Percentiles rank a stretch among this genome's conserved stretches.
Evolutionary conservation across 164 flowering plant species (phyloP).

Genomic region (Umbellularia californica): DNA sequence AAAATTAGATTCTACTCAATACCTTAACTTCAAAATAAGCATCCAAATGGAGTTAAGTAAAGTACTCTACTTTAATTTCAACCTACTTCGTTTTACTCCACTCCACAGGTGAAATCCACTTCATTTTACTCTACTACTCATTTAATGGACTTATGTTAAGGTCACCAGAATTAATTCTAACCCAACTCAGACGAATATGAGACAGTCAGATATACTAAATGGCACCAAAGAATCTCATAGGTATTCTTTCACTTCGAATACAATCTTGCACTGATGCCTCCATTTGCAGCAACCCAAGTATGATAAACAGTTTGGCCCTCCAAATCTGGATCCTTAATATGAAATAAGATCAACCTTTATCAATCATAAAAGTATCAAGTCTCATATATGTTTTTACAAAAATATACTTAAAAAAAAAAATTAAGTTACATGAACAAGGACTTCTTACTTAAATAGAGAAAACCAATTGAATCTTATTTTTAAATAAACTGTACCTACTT

Average conservation of each 20-base stretch:
- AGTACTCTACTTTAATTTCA: too few species aligned
- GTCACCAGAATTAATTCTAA: too few species aligned
- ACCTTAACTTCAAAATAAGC: too few species aligned
- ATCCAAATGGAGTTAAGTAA: too few species aligned
- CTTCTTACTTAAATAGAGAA: background rate
- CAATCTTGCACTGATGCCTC: conserved; percentile 41
- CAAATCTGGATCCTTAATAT: conserved; percentile 83
- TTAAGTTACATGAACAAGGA: background rate
- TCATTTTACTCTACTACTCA: too few species aligned
- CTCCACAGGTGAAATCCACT: too few species aligned
- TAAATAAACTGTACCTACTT: background rate
- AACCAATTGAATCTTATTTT: background rate
- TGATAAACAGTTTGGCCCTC: conserved; percentile 43
- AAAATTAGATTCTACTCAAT: too few species aligned
- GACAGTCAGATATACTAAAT: too few species aligned
- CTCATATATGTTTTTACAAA: background rate
- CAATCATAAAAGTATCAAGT: background rate
- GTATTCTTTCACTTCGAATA: background rate
- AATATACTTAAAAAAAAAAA: background rate
- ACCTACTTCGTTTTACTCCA: too few species aligned
- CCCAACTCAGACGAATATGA: too few species aligned
- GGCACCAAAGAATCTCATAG: too few species aligned
- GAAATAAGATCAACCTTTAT: conserved; percentile 16
- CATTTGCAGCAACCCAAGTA: conserved; percentile 38
- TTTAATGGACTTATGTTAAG: too few species aligned